Percentiles rank a stretch among this genome's conserved stretches.
phyloP scores from a whole-genome alignment of 805 yeast genomes.

The Jamesozyma lodderae region DNA sequence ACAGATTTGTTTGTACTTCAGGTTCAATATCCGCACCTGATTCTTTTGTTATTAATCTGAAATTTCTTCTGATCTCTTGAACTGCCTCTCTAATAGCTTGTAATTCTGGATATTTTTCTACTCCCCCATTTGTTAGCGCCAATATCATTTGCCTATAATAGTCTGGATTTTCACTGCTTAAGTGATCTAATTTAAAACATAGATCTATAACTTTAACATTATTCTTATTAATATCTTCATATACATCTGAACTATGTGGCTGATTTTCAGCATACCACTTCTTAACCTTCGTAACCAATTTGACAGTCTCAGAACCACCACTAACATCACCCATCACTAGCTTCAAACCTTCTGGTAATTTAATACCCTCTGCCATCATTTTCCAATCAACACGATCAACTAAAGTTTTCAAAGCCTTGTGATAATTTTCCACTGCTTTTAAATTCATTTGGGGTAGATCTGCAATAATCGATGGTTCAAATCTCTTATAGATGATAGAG shows the following conservation, averaged over 20 bases:
- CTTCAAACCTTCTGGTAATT: conserved; percentile 59
- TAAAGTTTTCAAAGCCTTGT: conserved; percentile 26
- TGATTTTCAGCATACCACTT: conserved; percentile 55
- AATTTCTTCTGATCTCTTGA: conserved; percentile 42
- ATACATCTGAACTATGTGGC: conserved; percentile 43
- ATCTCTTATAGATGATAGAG: conserved; percentile 72
- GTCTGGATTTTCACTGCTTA: conserved; percentile 27
- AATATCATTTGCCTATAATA: conserved; percentile 30
- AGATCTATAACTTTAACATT: conserved; percentile 49
- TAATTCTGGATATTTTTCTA: conserved; percentile 20
- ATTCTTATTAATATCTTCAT: conserved; percentile 45
- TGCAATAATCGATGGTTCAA: conserved; percentile 46
- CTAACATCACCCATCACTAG: conserved; percentile 87
- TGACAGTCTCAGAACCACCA: conserved; percentile 92
- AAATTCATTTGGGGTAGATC: conserved; percentile 24
- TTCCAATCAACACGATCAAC: conserved; percentile 51
- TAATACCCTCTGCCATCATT: conserved; percentile 43
- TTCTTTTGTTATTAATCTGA: conserved; percentile 50
- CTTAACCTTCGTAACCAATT: conserved; percentile 67
- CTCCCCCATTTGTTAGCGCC: conserved; percentile 8
- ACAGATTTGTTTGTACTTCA: conserved; percentile 53
- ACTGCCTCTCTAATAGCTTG: conserved; percentile 36
- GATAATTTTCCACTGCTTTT: conserved; percentile 17
- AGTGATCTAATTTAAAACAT: conserved; percentile 34
- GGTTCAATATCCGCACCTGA: conserved; percentile 92